A percentile compares a stretch with the other conserved stretches of the same genome.
phyloP scores from a whole-genome alignment of 768 basidiomycete genomes.

The Leucocoprinus sp. region DNA sequence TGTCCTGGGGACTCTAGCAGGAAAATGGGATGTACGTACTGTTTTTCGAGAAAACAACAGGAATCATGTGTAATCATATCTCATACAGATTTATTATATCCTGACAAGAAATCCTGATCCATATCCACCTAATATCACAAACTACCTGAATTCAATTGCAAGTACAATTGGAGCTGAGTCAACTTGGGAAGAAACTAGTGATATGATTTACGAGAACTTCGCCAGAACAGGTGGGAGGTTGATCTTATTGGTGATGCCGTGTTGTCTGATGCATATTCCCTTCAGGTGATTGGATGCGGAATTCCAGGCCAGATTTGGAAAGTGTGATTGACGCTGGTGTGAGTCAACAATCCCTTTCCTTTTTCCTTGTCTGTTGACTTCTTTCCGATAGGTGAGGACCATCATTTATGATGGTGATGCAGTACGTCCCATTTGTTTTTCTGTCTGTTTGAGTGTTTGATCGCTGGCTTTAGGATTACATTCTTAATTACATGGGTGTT shows the following conservation, averaged over 20 bases:
- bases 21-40: constrained; percentile 41
- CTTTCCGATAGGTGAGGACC: constrained; percentile 27
- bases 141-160: constrained; percentile 23
- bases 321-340: constrained; percentile 50
- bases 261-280: background rate
- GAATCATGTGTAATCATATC: no score
- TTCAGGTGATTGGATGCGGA: constrained; percentile 54
- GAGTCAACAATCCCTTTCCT: background rate
- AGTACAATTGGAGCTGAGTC: constrained; percentile 35
- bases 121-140: constrained; percentile 37
- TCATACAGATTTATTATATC: constrained; percentile 39
- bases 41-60: background rate
- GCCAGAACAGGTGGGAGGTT: constrained; percentile 30
- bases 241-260: background rate
- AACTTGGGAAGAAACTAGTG: constrained; percentile 33
- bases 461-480: constrained; percentile 33
- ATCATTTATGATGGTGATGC: constrained; percentile 53
- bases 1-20: constrained; percentile 45
- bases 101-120: constrained; percentile 33
- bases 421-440: constrained; percentile 21
- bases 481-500: constrained; percentile 46
- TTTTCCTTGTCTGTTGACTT: background rate
- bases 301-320: constrained; percentile 40
- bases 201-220: constrained; percentile 38
- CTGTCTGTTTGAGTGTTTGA: background rate